Conservation (phyloP, 768 basidiomycete species). For the Auriculariales sp. region DNA sequence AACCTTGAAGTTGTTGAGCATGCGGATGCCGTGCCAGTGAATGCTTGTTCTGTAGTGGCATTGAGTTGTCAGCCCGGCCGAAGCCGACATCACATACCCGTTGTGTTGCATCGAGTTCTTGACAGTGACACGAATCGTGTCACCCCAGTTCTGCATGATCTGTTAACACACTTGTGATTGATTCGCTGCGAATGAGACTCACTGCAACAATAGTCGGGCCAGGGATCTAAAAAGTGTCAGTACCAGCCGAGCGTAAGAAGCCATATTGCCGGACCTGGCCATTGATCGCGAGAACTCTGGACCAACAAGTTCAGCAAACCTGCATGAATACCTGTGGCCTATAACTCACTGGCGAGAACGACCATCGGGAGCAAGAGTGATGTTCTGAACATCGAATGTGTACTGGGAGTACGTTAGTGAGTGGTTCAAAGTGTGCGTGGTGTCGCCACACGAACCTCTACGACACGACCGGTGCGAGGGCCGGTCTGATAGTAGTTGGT, state of each 20-base stretch:
- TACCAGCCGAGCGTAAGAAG: no score
- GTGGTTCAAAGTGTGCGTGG: background rate
- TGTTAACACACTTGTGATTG: no score
- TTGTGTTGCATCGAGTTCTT: background rate
- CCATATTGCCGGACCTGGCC: no score
- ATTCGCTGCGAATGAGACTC: no score
- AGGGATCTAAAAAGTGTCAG: background rate
- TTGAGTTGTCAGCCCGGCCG: background rate
- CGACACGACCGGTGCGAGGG: background rate
- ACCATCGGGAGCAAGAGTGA: background rate
- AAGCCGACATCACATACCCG: background rate
- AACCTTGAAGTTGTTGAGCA: background rate
- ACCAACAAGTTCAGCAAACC: no score
- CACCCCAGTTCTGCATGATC: background rate
- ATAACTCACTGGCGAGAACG: background rate
- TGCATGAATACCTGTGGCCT: no score
- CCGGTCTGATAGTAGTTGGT: background rate
- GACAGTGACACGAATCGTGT: background rate
- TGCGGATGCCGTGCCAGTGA: background rate
- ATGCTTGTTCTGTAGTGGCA: background rate
- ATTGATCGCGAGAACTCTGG: constrained; percentile 1
- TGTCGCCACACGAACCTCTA: background rate
- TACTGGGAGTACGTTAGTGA: background rate
- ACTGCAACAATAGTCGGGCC: background rate
- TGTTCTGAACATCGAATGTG: background rate